Conservation (phyloP, 2,329 filamentous ascomycete species). For the Neopestalotiopsis clavispora region DNA sequence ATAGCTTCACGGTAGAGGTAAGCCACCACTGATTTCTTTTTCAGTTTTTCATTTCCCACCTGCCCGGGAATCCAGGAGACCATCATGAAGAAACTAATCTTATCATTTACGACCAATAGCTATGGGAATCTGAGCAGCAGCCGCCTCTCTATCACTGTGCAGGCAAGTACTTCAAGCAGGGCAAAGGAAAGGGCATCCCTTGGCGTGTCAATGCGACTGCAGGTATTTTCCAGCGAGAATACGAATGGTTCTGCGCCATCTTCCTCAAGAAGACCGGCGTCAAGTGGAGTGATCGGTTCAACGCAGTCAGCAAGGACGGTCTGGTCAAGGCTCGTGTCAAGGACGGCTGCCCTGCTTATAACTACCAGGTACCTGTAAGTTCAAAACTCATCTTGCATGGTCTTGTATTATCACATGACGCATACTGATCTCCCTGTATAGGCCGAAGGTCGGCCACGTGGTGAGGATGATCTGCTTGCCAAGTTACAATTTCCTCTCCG, state of each 20-base stretch:
- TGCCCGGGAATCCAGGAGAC: rapidly evolving
- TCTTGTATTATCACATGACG: not conserved
- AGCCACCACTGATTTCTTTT: slow-evolving; percentile 31
- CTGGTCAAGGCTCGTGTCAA: not conserved
- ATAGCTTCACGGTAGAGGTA: slow-evolving; percentile 66
- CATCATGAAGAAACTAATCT: not conserved
- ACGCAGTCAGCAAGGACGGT: slow-evolving; percentile 33
- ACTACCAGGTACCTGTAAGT: slow-evolving; percentile 38
- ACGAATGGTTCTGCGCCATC: slow-evolving; percentile 57
- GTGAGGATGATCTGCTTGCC: not conserved
- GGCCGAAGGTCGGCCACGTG: not conserved
- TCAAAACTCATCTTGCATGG: not conserved
- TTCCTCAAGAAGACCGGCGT: slow-evolving; percentile 64
- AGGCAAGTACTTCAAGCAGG: slow-evolving; percentile 53
- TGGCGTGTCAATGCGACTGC: slow-evolving; percentile 45
- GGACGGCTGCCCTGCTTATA: slow-evolving; percentile 16
- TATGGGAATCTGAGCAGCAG: slow-evolving; percentile 68
- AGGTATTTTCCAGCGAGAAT: slow-evolving; percentile 47
- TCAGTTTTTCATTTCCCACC: too few relatives aligned
- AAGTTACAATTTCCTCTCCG: too few relatives aligned
- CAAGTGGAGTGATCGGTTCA: slow-evolving; percentile 61
- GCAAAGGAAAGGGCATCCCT: slow-evolving; percentile 36
- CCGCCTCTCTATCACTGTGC: slow-evolving; percentile 67
- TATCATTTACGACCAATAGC: slow-evolving; percentile 46
- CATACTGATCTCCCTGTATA: not conserved